These are phyloP conservation scores for Mycena crocata DNA, from an alignment of 768 basidiomycete genomes.

Conservation along the genomic window DNA sequence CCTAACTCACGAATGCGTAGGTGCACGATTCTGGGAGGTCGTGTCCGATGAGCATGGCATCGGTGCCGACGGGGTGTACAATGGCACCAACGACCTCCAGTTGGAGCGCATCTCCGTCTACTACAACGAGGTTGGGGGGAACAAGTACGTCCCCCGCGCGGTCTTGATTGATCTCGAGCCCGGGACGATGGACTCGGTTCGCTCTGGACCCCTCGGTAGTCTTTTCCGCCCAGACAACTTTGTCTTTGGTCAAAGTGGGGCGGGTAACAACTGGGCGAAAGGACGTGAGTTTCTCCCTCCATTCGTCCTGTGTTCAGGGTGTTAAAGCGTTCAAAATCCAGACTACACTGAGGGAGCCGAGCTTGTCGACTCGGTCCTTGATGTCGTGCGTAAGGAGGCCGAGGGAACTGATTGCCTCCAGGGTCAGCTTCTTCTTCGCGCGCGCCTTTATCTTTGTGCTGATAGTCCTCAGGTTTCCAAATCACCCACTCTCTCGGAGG, in stretches of 20 bases:
- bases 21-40: conserved; percentile 98
- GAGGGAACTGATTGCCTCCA: conserved; percentile 98
- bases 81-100: conserved; percentile 94
- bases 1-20: too few species aligned
- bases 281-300: conserved; percentile 77
- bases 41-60: conserved; percentile 99
- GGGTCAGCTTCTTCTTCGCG: conserved; percentile 58
- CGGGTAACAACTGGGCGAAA: conserved; percentile 99
- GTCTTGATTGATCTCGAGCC: conserved; percentile 98
- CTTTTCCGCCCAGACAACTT: conserved; percentile 99
- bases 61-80: conserved; percentile 92
- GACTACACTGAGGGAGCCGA: conserved; percentile 97
- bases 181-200: conserved; percentile 94
- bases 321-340: conserved; percentile 36
- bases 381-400: conserved; percentile 99
- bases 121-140: conserved; percentile 95
- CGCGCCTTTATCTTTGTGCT: conserved; percentile 1
- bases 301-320: not conserved
- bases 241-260: conserved; percentile 97
- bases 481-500: conserved; percentile 99
- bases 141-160: conserved; percentile 99
- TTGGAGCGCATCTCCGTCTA: conserved; percentile 98
- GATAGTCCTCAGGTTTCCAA: conserved; percentile 81
- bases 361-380: conserved; percentile 97
- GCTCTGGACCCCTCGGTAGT: conserved; percentile 88